These are phyloP conservation scores for Striga hermonthica DNA, from an alignment of 305 asterid species.

Conservation along the genomic window DNA sequence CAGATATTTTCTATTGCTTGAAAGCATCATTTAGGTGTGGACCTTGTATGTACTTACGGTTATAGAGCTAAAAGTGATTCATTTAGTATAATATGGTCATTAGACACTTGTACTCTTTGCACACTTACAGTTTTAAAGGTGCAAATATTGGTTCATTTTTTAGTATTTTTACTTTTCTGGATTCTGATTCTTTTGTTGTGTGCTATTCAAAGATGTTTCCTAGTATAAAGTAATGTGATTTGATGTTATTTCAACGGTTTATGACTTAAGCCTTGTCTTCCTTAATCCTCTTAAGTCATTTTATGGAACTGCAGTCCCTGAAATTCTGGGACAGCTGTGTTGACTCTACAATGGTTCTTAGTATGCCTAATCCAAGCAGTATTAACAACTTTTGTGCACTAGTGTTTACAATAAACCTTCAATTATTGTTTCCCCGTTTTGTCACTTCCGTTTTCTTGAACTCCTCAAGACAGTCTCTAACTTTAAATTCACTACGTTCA, in stretches of 20 bases:
- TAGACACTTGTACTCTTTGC: background rate
- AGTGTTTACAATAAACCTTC: background rate
- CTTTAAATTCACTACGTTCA: no score
- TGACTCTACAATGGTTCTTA: background rate
- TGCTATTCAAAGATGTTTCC: conserved; percentile 10
- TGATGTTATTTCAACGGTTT: background rate
- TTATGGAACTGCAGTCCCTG: background rate
- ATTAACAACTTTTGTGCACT: background rate
- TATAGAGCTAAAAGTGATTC: no score
- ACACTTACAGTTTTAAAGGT: conserved; percentile 11
- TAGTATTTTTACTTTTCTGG: background rate
- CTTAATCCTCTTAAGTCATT: background rate
- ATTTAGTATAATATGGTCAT: background rate
- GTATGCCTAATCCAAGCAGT: background rate
- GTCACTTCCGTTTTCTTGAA: background rate
- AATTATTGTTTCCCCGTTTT: background rate
- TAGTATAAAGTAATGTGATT: background rate
- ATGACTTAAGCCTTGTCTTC: background rate
- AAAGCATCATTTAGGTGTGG: background rate
- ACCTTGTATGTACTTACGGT: no score
- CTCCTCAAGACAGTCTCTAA: background rate
- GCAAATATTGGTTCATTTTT: background rate
- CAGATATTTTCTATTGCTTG: conserved; percentile 10
- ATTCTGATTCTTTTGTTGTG: conserved; percentile 7
- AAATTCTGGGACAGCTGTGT: background rate